Base-by-base conservation (phyloP, 2,329 filamentous ascomycete genomes). In the Fusarium buharicum region DNA sequence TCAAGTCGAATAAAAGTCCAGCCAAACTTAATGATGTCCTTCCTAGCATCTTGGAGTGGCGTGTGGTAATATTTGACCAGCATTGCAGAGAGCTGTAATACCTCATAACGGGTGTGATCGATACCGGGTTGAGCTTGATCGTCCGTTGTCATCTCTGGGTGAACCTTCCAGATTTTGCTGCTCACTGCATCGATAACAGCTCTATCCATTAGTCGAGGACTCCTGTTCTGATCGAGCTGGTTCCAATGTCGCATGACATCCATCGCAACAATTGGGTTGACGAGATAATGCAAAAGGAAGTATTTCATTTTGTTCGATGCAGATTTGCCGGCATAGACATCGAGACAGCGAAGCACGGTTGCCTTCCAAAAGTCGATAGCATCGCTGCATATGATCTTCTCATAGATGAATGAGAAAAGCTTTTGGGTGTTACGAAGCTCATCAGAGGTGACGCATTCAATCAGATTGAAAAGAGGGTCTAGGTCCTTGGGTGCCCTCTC, bases 1-100 rank as follows among this genome's bases (percentile, higher is more conserved):
- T 99, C 96, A n/a, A 99, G 85, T 20, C 92, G 88, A 70, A 99
- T 99, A 73, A 97, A 98, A 16, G 93, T 97, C 95, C 95, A 99
- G 4, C 93, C 93, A 76, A 98, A 99, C 77, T 97, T 98, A 72
- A 99, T 99, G 61, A 99, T 94, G 64, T 99, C 95, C 76, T 99
- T 99, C 33, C 96, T 88, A 3, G 92, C 89, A 70, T 98, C 95
- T 67, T 96, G 91, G 2, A 99, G 85, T 50, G 93, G 90, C 28
- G 86, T 86, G 70, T 94, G 88, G 71, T 99, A 92, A 71, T 98
- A 96, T 73, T 99, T 99, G 76, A 99, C 90, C 34, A 99, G 82
- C 80, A 99, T 88, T 0, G 95, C 93, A 6, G 95, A 97, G 39
- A 98, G 85, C 74, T 99, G 96, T 40, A 99, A 84, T 10, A 97